These are phyloP conservation scores for Penicillium sp. DNA, from an alignment of 2,329 filamentous ascomycete genomes.

Conservation along the genomic window DNA sequence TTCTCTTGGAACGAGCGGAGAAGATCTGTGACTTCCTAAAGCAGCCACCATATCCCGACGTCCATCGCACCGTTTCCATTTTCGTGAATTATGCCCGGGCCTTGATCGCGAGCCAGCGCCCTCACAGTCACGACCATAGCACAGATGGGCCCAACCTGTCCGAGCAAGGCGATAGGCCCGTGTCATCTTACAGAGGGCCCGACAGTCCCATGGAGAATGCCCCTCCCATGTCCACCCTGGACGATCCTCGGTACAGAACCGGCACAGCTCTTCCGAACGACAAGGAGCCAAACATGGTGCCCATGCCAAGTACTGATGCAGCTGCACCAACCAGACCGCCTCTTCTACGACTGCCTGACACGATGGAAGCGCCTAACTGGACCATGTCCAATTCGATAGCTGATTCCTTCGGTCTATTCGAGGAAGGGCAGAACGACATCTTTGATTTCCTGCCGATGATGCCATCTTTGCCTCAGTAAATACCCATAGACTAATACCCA, in stretches of 20 bases:
- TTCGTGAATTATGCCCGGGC: slow-evolving; percentile 38
- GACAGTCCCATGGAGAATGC: slow-evolving; percentile 20
- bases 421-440: slow-evolving; percentile 37
- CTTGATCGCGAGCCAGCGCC: slow-evolving; percentile 30
- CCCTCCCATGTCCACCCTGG: slow-evolving; percentile 16
- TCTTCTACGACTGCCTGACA: slow-evolving; percentile 27
- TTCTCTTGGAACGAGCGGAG: slow-evolving; percentile 33
- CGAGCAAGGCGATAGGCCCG: slow-evolving; percentile 16
- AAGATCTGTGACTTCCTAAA: slow-evolving; percentile 36
- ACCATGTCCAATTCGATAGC: slow-evolving; percentile 37
- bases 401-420: slow-evolving; percentile 38
- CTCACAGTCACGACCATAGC: slow-evolving; percentile 15
- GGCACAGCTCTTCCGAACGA: slow-evolving; percentile 17
- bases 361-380: slow-evolving; percentile 37
- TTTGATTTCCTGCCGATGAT: slow-evolving; percentile 39
- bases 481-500: no score
- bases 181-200: slow-evolving; percentile 14
- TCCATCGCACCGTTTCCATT: slow-evolving; percentile 39
- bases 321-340: slow-evolving; percentile 20
- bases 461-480: slow-evolving; percentile 28
- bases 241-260: slow-evolving; percentile 22
- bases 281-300: slow-evolving; percentile 18
- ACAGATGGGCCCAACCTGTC: slow-evolving; percentile 16
- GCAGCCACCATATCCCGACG: slow-evolving; percentile 38
- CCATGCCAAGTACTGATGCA: slow-evolving; percentile 21